Percentiles rank a stretch among this genome's conserved stretches.
phyloP scores from a whole-genome alignment of 441 rosid genomes.

The Iberis amara region DNA sequence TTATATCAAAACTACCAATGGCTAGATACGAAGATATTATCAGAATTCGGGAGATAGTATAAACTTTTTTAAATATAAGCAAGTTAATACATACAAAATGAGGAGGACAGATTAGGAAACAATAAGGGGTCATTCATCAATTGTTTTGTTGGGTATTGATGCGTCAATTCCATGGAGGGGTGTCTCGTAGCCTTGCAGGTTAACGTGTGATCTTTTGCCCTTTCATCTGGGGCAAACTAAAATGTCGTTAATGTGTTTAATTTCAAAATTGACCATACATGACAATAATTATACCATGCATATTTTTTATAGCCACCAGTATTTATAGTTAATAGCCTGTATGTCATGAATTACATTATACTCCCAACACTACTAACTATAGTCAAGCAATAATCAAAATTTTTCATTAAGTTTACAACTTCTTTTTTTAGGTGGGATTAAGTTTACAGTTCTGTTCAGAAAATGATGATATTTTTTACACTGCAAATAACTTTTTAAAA shows the following conservation, averaged over 20 bases:
- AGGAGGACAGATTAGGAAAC: background rate
- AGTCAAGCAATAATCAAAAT: background rate
- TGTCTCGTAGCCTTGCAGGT: slow-evolving; percentile 22
- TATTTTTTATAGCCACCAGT: slow-evolving; percentile 9
- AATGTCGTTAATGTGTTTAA: slow-evolving; percentile 17
- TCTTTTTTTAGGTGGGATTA: too few relatives aligned
- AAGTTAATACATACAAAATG: background rate
- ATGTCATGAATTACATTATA: background rate
- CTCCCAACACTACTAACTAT: slow-evolving; percentile 3
- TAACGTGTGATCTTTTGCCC: slow-evolving; percentile 28
- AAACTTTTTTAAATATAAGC: too few relatives aligned
- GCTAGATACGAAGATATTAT: too few relatives aligned
- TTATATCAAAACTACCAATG: too few relatives aligned
- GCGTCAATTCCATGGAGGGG: slow-evolving; percentile 25
- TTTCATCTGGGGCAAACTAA: slow-evolving; percentile 25
- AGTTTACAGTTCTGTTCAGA: too few relatives aligned
- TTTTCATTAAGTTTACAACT: too few relatives aligned
- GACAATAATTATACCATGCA: slow-evolving; percentile 16
- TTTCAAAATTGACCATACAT: slow-evolving; percentile 22
- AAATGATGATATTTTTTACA: too few relatives aligned
- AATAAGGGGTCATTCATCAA: slow-evolving; percentile 12
- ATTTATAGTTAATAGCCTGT: background rate
- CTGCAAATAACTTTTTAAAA: too few relatives aligned
- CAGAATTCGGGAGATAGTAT: too few relatives aligned
- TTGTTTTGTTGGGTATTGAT: slow-evolving; percentile 9